Percentiles rank a stretch among this genome's conserved stretches.
Evolutionary conservation across 2,329 filamentous ascomycete genomes (phyloP).

Genomic region (Talaromyces sp.): DNA sequence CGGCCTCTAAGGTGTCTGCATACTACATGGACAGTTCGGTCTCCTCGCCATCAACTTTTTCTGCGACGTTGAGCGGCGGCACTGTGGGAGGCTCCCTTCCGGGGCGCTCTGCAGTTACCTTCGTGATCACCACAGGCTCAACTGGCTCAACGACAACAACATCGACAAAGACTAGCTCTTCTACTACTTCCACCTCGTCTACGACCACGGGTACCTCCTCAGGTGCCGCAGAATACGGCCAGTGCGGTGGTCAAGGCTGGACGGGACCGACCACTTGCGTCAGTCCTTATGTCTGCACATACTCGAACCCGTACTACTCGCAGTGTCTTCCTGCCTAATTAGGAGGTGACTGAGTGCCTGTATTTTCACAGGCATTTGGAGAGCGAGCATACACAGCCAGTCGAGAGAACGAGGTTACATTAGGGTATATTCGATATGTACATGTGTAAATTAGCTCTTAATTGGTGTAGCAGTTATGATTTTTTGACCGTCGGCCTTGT

Average conservation of each 20-base stretch:
- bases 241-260: conserved; percentile 9
- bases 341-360: not conserved
- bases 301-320: conserved; percentile 3
- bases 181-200: not conserved
- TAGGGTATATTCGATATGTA: not conserved
- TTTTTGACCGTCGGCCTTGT: not conserved
- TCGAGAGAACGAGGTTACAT: not conserved
- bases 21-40: not conserved
- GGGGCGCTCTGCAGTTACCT: not conserved
- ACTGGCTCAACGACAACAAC: not conserved
- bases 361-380: not conserved
- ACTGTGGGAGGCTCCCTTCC: not conserved
- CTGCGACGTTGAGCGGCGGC: not conserved
- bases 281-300: conserved; percentile 1
- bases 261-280: conserved; percentile 1
- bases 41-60: not conserved
- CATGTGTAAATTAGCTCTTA: not conserved
- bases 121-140: not conserved
- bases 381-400: not conserved
- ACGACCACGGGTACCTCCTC: not conserved
- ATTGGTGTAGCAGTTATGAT: not conserved
- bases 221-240: not conserved
- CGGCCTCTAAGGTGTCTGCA: not conserved
- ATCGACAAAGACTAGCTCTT: not conserved
- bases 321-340: not conserved